Percentiles rank a stretch among this genome's conserved stretches.
Conservation (phyloP, 225 moss, liverwort and hornwort genomes). For the Physcomitrium patens region DNA sequence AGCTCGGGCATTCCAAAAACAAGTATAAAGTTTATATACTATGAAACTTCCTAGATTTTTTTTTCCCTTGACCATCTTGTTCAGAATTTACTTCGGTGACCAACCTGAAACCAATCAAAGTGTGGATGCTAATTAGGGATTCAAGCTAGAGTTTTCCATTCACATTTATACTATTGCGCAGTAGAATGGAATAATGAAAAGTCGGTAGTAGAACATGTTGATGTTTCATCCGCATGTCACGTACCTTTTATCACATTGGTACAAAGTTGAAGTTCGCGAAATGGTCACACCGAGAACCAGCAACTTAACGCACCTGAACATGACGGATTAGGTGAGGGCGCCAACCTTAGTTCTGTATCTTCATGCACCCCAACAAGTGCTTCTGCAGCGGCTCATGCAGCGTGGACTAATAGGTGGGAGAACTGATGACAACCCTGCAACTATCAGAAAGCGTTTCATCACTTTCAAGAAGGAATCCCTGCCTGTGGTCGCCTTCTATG, state of each 20-base stretch:
- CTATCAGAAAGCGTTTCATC: constrained; percentile 61
- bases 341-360: constrained; percentile 66
- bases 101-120: no score
- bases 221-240: no score
- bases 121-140: no score
- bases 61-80: background rate
- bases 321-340: constrained; percentile 47
- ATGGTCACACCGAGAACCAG: background rate
- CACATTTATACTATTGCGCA: no score
- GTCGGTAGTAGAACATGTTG: no score
- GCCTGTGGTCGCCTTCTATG: constrained; percentile 62
- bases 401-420: constrained; percentile 61
- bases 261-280: no score
- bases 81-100: no score
- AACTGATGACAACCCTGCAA: constrained; percentile 55
- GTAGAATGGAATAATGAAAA: no score
- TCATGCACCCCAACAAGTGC: constrained; percentile 68
- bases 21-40: constrained; percentile 34
- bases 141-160: no score
- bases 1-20: constrained; percentile 79
- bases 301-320: background rate
- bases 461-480: constrained; percentile 70
- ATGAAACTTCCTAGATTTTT: background rate
- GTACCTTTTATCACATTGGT: no score
- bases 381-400: constrained; percentile 63